Conservation (phyloP, 768 basidiomycete genomes). For the Rickenella mellea region DNA sequence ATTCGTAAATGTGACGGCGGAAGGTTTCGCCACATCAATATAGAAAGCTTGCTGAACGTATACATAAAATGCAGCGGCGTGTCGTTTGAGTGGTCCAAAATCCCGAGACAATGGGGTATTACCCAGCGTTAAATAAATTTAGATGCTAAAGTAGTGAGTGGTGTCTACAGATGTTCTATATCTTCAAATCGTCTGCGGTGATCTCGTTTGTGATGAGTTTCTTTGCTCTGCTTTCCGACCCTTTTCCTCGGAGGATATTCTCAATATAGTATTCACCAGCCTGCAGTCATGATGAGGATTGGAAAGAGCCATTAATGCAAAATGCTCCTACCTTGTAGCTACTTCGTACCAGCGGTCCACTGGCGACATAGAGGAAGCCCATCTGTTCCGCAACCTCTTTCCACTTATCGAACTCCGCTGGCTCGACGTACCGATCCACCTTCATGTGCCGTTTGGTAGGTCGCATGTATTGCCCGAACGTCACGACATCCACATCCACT, state of each 20-base stretch:
- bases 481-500: slow-evolving; percentile 90
- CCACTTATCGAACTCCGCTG: slow-evolving; percentile 89
- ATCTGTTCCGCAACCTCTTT: slow-evolving; percentile 82
- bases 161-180: too few relatives aligned
- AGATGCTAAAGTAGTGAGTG: too few relatives aligned
- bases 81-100: too few relatives aligned
- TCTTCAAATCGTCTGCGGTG: neutral
- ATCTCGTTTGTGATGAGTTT: slow-evolving; percentile 20
- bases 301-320: neutral
- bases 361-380: slow-evolving; percentile 96
- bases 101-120: too few relatives aligned
- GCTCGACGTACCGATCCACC: slow-evolving; percentile 92
- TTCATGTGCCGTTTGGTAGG: slow-evolving; percentile 99
- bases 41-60: too few relatives aligned
- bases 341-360: slow-evolving; percentile 90
- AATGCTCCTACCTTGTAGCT: slow-evolving; percentile 77
- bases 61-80: too few relatives aligned
- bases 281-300: slow-evolving; percentile 27
- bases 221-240: slow-evolving; percentile 28
- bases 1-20: too few relatives aligned
- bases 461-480: slow-evolving; percentile 99
- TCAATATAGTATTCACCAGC: slow-evolving; percentile 96
- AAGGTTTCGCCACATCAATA: too few relatives aligned
- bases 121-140: too few relatives aligned
- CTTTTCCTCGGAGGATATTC: slow-evolving; percentile 70